Conservation (phyloP, 257 asterid genomes). For the Przewalskia tangutica region DNA sequence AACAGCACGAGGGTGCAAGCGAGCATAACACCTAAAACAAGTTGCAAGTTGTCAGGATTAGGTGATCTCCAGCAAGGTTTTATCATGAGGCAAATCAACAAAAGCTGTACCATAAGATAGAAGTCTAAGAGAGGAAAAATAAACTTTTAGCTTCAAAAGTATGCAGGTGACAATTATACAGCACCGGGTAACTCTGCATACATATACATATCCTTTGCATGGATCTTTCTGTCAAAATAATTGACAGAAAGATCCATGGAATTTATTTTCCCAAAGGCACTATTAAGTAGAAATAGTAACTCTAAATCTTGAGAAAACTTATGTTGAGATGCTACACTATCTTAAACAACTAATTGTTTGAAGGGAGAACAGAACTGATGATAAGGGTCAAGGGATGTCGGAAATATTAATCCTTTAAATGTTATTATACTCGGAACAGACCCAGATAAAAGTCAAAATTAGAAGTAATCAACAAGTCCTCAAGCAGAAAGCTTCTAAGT, state of each 20-base stretch:
- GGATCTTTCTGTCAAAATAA: no score
- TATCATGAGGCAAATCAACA: not conserved
- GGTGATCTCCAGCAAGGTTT: not conserved
- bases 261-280: not conserved
- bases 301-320: not conserved
- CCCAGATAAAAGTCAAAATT: not conserved
- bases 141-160: not conserved
- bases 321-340: not conserved
- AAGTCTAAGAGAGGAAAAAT: not conserved
- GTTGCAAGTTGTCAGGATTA: not conserved
- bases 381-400: not conserved
- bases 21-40: constrained; percentile 45
- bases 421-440: not conserved
- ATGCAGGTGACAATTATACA: not conserved
- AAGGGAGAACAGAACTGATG: not conserved
- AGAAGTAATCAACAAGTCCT: not conserved
- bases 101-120: not conserved
- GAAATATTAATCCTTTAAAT: not conserved
- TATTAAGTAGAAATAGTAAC: not conserved
- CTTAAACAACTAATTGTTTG: not conserved
- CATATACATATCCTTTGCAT: no score
- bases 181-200: no score
- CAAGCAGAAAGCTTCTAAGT: not conserved
- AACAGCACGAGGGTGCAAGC: constrained; percentile 61
- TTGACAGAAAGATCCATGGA: not conserved